Conservation (phyloP, 352 stramenopile species). For the Pythium phragmitis region DNA sequence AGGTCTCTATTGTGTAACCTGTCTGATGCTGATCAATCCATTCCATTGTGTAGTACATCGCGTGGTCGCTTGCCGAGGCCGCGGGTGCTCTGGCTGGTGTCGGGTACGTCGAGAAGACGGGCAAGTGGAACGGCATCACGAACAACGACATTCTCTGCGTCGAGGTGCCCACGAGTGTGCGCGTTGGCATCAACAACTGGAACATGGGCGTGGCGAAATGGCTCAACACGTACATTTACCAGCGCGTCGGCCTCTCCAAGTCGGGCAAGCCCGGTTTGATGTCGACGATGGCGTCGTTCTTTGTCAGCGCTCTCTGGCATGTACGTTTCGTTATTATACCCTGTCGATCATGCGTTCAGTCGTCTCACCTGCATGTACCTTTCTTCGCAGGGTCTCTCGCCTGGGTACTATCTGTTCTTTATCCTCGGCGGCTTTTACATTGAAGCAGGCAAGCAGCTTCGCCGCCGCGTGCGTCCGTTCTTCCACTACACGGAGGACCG, state of each 20-base stretch:
- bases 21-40: constrained; percentile 12
- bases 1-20: not conserved
- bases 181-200: constrained; percentile 88
- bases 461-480: constrained; percentile 64
- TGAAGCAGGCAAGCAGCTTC: constrained; percentile 82
- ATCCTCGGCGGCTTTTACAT: constrained; percentile 83
- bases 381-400: constrained; percentile 62
- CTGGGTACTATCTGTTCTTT: constrained; percentile 88
- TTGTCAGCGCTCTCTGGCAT: constrained; percentile 85
- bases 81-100: constrained; percentile 73
- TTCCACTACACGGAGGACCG: constrained; percentile 89
- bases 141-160: constrained; percentile 87
- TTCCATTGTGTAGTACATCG: constrained; percentile 79
- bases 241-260: constrained; percentile 78
- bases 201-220: constrained; percentile 85
- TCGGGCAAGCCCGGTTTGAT: constrained; percentile 67
- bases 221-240: constrained; percentile 90
- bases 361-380: not conserved
- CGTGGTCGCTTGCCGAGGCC: constrained; percentile 80
- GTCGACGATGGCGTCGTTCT: constrained; percentile 79
- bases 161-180: constrained; percentile 84
- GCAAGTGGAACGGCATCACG: constrained; percentile 85
- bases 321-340: constrained; percentile 31
- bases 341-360: not conserved
- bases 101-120: constrained; percentile 74